phyloP scores from a whole-genome alignment of 306 rosid genomes.

The Myrica gale region DNA sequence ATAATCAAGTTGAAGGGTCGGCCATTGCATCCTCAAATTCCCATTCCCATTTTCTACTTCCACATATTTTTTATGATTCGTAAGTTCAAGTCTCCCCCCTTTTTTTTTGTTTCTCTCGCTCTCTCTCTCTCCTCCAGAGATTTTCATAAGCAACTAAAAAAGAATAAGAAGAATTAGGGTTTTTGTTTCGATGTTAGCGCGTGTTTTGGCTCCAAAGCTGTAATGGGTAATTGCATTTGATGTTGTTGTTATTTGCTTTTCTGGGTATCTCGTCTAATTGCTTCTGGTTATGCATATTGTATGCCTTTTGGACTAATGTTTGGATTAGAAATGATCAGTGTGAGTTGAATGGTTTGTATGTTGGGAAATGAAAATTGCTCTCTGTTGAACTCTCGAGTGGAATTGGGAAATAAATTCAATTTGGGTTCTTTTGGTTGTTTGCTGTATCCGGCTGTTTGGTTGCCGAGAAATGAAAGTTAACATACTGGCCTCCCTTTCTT shows the following conservation, averaged over 20 bases:
- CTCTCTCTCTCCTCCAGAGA: neutral
- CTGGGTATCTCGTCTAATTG: constrained; percentile 10
- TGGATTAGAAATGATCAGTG: neutral
- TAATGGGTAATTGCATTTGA: constrained; percentile 15
- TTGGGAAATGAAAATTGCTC: neutral
- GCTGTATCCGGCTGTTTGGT: neutral
- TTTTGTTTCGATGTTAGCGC: constrained; percentile 22
- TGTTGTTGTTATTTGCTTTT: constrained; percentile 15
- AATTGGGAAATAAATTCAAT: neutral
- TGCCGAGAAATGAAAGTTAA: neutral
- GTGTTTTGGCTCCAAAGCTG: constrained; percentile 19
- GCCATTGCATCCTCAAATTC: no score
- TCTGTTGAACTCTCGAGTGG: neutral
- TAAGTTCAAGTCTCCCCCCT: constrained; percentile 48
- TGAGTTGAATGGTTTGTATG: constrained; percentile 5
- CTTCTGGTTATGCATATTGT: constrained; percentile 13
- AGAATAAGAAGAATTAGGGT: constrained; percentile 39
- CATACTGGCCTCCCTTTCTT: neutral
- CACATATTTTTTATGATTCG: constrained; percentile 44
- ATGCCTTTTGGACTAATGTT: neutral
- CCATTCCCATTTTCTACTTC: neutral
- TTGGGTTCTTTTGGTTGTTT: neutral
- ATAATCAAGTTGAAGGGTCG: constrained; percentile 23
- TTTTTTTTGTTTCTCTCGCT: constrained; percentile 21
- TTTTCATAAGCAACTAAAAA: neutral